Evolutionary conservation across 345 rosid species (phyloP), one percentile per base, ranked within the genome.

Genomic region (Kandelia obovata): DNA sequence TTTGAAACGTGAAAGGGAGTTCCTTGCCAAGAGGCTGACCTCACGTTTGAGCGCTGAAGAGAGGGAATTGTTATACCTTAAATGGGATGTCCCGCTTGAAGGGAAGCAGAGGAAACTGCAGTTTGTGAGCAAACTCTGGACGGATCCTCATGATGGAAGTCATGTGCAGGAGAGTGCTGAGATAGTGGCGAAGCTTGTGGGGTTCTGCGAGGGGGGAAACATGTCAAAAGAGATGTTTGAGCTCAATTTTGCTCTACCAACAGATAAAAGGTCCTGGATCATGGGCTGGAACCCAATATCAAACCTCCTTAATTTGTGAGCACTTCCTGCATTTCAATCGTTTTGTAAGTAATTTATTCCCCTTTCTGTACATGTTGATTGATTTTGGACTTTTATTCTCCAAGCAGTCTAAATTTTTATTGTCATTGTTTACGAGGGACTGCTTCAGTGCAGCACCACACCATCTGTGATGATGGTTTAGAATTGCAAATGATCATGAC

Each of bases 141-240:
- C 88, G 47, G 89, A 96, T 81, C 97, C 97, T 75, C 88, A 87
- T 46, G 98, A 96, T 68, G 68, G 95, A 53, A 93, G 75, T 63
- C 91, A 96, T 71, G 73, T 96, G 72, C 83, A 96, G 66, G 96
- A 95, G 78, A 95, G 99, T 78, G 96, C 99, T 58, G 94, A 87
- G 78, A 92, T 90, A 49, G 98, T 96, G 51, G 99, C 98, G 27
- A 96, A 79, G 81, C 92, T 96, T 31, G 98, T 96, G 28, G 98
- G 99, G 58, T 88, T 92, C 78, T 81, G 90, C 25, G 97, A 85
- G 79, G 83, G 91, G 23, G 98, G 95, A 7, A 89, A 89, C 77
- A 81, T 96, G 73, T 85, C 99, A 10, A 96, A 92, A 79, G 98
- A 92, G 85, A 96, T 96, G 99, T 96, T 96, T 73, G 98, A 96